A percentile compares a stretch with the other conserved stretches of the same genome.
Evolutionary conservation across 495 filamentous ascomycete genomes (phyloP).

Genomic region (Talaromyces nanjingensis): DNA sequence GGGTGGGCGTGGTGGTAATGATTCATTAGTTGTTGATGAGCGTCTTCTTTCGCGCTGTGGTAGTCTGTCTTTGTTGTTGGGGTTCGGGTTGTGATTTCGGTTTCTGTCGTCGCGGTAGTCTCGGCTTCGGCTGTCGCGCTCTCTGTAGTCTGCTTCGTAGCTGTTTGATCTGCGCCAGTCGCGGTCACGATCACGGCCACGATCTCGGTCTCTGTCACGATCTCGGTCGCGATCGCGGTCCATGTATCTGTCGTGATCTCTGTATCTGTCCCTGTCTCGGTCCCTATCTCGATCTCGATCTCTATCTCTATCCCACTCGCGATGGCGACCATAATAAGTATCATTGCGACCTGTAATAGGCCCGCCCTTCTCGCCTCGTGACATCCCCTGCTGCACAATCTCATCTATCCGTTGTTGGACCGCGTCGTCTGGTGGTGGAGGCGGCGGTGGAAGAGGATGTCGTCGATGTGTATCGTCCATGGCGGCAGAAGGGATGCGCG

Average conservation of each 20-base stretch:
- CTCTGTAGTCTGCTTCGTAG: slow-evolving; percentile 3
- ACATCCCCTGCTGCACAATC: slow-evolving; percentile 21
- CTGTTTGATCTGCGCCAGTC: slow-evolving; percentile 4
- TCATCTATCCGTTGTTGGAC: slow-evolving; percentile 30
- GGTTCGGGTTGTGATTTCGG: not conserved
- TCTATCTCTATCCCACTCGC: slow-evolving; percentile 5
- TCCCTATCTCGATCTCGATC: slow-evolving; percentile 6
- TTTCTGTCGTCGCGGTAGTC: not conserved
- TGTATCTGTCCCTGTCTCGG: slow-evolving; percentile 2
- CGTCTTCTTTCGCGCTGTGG: not conserved
- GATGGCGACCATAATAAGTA: slow-evolving; percentile 1
- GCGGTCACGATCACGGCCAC: slow-evolving; percentile 10
- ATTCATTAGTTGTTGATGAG: not conserved
- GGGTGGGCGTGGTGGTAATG: not conserved
- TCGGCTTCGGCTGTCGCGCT: not conserved
- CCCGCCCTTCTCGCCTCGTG: not conserved
- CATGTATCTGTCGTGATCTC: slow-evolving; percentile 4
- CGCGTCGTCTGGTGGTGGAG: slow-evolving; percentile 13
- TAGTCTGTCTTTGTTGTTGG: slow-evolving; percentile 4
- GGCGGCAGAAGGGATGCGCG: slow-evolving; percentile 5
- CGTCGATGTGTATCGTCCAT: slow-evolving; percentile 5
- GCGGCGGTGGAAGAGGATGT: slow-evolving; percentile 3
- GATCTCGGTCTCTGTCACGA: slow-evolving; percentile 12
- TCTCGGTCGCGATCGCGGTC: slow-evolving; percentile 7
- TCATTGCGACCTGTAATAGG: slow-evolving; percentile 12